Evolutionary conservation across 2,329 filamentous ascomycete genomes (phyloP), one percentile per base, ranked within the genome.

Genomic region (Hysterium pulicare): DNA sequence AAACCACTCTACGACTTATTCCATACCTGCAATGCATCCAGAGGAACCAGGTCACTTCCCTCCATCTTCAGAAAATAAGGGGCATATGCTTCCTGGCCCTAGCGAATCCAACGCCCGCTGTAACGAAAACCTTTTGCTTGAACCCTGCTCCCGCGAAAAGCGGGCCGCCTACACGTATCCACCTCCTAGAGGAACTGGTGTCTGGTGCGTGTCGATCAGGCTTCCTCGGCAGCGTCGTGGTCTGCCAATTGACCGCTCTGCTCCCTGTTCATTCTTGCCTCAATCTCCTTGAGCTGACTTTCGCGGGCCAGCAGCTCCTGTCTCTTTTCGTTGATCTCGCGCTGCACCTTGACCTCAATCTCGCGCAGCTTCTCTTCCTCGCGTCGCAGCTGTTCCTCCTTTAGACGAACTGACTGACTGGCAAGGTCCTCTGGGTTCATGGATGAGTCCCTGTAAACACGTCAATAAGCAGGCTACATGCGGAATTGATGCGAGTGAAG

Each of bases 311-410:
- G 70, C 49, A 98, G 81, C 74, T 98, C 93, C 76, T 98, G 93
- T 75, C 93, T 85, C 83, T 98, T 98, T 82, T 97, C 93, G 75
- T 96, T 95, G 77, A 98, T 98, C 74, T 98, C 93, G 67, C 93
- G 88, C 77, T 98, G 93, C 51, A 98, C 93, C 84, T 98, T 98
- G 77, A 96, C 79, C 70, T 98, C 93, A 68, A 98, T 97, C 77
- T 98, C 93, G 71, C 93, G 88, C 52, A 98, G 85, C 79, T 98
- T 98, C 86, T 98, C 93, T 77, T 98, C 93, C 73, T 98, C 93
- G 64, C 93, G 90, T 67, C 93, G 89, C 58, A 98, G 87, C 72
- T 98, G 93, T 74, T 98, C 93, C 71, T 98, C 93, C 89, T 98
- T 98, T 70, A 98, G 85, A 53, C 93, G 90, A 51, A 98, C 93